phyloP scores from a whole-genome alignment of 2,329 filamentous ascomycete genomes.

The Aspergillus hiratsukae region DNA sequence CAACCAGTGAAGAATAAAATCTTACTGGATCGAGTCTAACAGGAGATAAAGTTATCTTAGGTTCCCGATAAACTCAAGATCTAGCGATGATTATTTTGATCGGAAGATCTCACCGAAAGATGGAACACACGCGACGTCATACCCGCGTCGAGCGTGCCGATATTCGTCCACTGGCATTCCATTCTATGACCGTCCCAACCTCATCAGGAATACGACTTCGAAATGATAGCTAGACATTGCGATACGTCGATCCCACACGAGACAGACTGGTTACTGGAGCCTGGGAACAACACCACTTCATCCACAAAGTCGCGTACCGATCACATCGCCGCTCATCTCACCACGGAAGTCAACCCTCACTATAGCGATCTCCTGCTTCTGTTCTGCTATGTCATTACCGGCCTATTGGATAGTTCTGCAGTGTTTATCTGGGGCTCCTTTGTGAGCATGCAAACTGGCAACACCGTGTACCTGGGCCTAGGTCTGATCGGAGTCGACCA shows the following conservation, averaged over 20 bases:
- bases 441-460: slow-evolving; percentile 82
- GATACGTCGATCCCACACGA: neutral
- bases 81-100: too few species aligned
- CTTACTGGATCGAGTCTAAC: too few species aligned
- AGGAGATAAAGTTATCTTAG: too few species aligned
- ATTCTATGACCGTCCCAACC: neutral
- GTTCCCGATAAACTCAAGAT: too few species aligned
- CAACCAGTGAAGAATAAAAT: too few species aligned
- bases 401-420: slow-evolving; percentile 70
- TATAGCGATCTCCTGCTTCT: slow-evolving; percentile 67
- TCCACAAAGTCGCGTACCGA: neutral
- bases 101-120: too few species aligned
- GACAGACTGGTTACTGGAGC: neutral
- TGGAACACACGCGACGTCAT: neutral
- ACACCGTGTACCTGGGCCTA: slow-evolving; percentile 74
- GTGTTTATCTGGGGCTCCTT: slow-evolving; percentile 76
- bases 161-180: neutral
- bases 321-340: slow-evolving; percentile 6
- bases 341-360: slow-evolving; percentile 52
- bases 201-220: neutral
- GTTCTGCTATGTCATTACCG: slow-evolving; percentile 71
- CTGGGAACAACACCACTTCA: neutral
- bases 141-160: too few species aligned
- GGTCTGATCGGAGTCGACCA: slow-evolving; percentile 57
- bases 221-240: neutral